Conservation (phyloP, 192 early-diverging fungal genomes). For the Coemansia erecta region DNA sequence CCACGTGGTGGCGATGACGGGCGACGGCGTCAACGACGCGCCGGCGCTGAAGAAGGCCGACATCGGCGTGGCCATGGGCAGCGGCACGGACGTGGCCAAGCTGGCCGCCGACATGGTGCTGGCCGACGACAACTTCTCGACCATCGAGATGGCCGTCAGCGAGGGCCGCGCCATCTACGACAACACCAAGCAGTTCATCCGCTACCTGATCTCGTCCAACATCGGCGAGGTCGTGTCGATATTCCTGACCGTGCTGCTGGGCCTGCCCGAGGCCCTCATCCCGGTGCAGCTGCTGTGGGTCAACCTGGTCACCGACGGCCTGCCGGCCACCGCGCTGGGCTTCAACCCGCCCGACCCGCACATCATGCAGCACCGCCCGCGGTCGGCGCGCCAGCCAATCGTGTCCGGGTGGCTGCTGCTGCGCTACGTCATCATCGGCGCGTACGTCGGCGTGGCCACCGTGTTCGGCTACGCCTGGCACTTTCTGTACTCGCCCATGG, state of each 20-base stretch:
- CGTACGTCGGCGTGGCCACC: conserved; percentile 90
- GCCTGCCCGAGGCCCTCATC: conserved; percentile 96
- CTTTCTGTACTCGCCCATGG: conserved; percentile 90
- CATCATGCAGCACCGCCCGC: conserved; percentile 91
- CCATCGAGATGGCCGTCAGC: conserved; percentile 95
- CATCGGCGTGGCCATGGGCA: conserved; percentile 99
- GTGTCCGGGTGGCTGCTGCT: conserved; percentile 94
- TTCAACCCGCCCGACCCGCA: conserved; percentile 97
- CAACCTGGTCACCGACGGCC: conserved; percentile 96
- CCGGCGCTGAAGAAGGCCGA: conserved; percentile 97
- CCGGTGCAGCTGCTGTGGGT: conserved; percentile 99
- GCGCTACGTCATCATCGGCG: conserved; percentile 90
- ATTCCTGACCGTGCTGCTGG: conserved; percentile 93
- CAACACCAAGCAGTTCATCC: conserved; percentile 99
- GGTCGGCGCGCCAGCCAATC: conserved; percentile 81
- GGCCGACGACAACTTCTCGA: conserved; percentile 98
- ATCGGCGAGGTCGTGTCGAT: conserved; percentile 98
- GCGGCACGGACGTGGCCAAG: conserved; percentile 98
- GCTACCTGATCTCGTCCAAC: conserved; percentile 96
- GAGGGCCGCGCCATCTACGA: conserved; percentile 98
- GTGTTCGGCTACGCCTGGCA: conserved; percentile 98
- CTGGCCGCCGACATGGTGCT: conserved; percentile 97
- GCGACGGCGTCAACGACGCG: conserved; percentile 99
- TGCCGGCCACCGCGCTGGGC: conserved; percentile 96
- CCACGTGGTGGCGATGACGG: conserved; percentile 67